Evolutionary conservation across 2,329 filamentous ascomycete genomes (phyloP), one percentile per base, ranked within the genome.

Genomic region (Aphanoascus verrucosus): DNA sequence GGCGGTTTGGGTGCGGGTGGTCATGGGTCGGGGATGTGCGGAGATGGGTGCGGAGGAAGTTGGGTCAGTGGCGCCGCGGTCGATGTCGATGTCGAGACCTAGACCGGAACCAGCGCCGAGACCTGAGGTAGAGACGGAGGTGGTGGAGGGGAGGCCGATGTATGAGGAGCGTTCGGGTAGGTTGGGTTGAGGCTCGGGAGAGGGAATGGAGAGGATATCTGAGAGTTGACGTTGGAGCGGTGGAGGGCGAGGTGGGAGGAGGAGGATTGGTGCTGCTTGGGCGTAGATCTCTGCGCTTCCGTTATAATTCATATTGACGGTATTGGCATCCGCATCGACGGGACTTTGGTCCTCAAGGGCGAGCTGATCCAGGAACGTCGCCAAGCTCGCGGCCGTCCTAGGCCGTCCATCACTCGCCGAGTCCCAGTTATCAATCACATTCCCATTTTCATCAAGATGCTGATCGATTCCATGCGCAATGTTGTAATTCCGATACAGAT

Each of bases 401-500:
- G 67, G 68, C n/a, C 66, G 68, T 45, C 63, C 65, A 52, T 70
- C 66, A 55, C 65, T 70, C 14, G 61, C 57, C 20, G 62, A 55
- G 54, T 72, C 69, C 42, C 42, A 46, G 8, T 38, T 40, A 45
- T 68, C 67, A 11, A 48, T 52, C 20, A 58, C 61, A 19, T 35
- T 32, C 32, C 54, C 55, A 19, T 38, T 23, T 32, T 55, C 55
- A 20, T 61, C 59, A 35, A 43, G 15, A 12, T 28, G 52, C 14
- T 46, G 35, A n/a, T 17, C 44, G 37, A 38, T 42, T 12, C 70
- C 72, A 49, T 73, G 62, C 5, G 65, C 63, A 8, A 70, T 45
- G 41, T 70, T 70, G 58, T 73, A 74, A 58, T 76, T 76, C 7
- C 73, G 68, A 40, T 67, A 65, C 8, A 76, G 63, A 57, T 74